Conservation (phyloP, 2,329 filamentous ascomycete genomes). For the Arthrobotrys conoides region DNA sequence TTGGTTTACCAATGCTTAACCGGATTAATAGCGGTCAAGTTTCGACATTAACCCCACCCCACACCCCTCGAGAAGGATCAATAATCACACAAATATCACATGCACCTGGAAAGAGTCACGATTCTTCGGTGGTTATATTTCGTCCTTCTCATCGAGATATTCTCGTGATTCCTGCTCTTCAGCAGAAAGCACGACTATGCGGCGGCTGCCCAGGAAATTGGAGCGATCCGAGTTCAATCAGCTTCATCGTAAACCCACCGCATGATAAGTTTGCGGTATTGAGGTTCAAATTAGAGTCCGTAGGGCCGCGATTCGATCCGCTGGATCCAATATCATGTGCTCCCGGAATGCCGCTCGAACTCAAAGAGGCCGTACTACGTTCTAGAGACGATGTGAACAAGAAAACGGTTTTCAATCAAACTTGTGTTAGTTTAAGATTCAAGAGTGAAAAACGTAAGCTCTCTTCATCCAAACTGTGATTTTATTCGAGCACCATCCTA, state of each 20-base stretch:
- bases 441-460: conserved; percentile 41
- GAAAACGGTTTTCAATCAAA: conserved; percentile 47
- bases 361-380: conserved; percentile 34
- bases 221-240: conserved; percentile 34
- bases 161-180: conserved; percentile 38
- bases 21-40: conserved; percentile 20
- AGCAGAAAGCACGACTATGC: conserved; percentile 35
- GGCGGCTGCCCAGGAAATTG: conserved; percentile 30
- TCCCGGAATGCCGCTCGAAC: conserved; percentile 40
- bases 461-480: background rate
- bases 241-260: conserved; percentile 46
- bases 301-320: conserved; percentile 3
- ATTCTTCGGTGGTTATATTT: conserved; percentile 41
- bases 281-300: conserved; percentile 21
- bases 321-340: conserved; percentile 33
- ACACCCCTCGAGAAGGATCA: conserved; percentile 26
- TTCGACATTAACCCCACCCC: conserved; percentile 15
- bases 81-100: conserved; percentile 19
- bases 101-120: conserved; percentile 29
- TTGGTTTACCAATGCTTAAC: conserved; percentile 24
- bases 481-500: conserved; percentile 1
- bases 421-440: conserved; percentile 42
- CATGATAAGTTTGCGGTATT: conserved; percentile 47
- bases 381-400: conserved; percentile 39
- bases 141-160: conserved; percentile 46